Evolutionary conservation across 2,329 filamentous ascomycete species (phyloP), one percentile per base, ranked within the genome.

Genomic region (Pseudopithomyces maydicus): DNA sequence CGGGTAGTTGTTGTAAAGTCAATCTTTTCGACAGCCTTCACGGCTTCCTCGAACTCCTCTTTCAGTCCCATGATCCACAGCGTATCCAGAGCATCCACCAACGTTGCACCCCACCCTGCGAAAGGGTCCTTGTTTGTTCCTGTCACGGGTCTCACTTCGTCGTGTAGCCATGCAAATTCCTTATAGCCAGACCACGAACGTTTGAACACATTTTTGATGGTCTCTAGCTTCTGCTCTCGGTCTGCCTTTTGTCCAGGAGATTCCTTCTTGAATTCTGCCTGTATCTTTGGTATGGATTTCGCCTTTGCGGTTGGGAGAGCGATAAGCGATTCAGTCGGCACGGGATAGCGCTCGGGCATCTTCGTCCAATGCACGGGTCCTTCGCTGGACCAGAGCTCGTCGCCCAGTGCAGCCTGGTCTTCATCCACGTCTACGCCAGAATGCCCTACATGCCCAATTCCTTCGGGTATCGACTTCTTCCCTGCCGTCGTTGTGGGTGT

Each of bases 61-160:
- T 81, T 82, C 68, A 90, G 64, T 3, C 83, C 88, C 84, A 91
- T 87, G 61, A 91, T 88, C 88, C 88, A 90, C 14, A 91, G 78
- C n/a, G 86, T 86, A 69, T 91, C 89, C 51, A 90, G 78, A 2
- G 85, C 55, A 78, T 97, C 92, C 5, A 97, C 90, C 58, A 97
- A 74, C 0, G 92, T 96, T 15, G 92, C 92, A 17, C 90, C 90
- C 92, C 92, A 97, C 48, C 90, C 91, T 71, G 92, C 94, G 75
- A 98, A 98, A 0, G 92, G 91, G 70, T 97, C 90, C 17, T 86
- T 85, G 62, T 81, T 86, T 14, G 78, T 79, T 50, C 88, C 88
- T 29, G 85, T 84, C 10, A 94, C 80, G 1, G 95, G 95, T 43
- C 79, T 83, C 15, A 98, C 78, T 78, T 98, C 95, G 70, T 98